Percentiles rank a stretch among this genome's conserved stretches.
phyloP scores from a whole-genome alignment of 805 yeast genomes.

The Hanseniaspora taiwanica region DNA sequence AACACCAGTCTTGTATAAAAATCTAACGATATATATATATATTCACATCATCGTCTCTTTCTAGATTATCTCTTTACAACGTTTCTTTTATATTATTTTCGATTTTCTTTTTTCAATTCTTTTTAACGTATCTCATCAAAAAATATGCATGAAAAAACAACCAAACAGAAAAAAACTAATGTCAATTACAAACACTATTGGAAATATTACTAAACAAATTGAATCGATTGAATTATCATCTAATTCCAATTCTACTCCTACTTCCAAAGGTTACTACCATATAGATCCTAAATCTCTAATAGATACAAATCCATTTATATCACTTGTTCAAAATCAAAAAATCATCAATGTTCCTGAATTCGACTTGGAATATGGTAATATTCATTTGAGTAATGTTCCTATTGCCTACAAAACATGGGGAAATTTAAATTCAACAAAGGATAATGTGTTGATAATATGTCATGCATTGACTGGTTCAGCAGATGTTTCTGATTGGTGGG shows the following conservation, averaged over 20 bases:
- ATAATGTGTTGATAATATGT: slow-evolving; percentile 79
- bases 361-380: slow-evolving; percentile 71
- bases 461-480: slow-evolving; percentile 95
- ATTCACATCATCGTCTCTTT: too few species aligned
- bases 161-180: background rate
- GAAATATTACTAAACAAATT: background rate
- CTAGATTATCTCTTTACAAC: too few species aligned
- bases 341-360: slow-evolving; percentile 66
- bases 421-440: slow-evolving; percentile 47
- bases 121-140: too few species aligned
- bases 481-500: slow-evolving; percentile 98
- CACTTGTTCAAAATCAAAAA: slow-evolving; percentile 62
- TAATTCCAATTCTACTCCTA: background rate
- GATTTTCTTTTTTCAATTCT: too few species aligned
- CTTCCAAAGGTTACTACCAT: slow-evolving; percentile 2
- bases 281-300: slow-evolving; percentile 14
- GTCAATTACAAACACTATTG: background rate
- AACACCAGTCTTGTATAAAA: too few species aligned
- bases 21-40: too few species aligned
- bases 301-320: slow-evolving; percentile 46
- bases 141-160: background rate
- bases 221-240: too few species aligned
- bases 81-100: too few species aligned
- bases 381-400: slow-evolving; percentile 49
- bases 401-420: slow-evolving; percentile 98